Base-by-base conservation (phyloP, 441 rosid species). In the Arabidopsis hybrid region DNA sequence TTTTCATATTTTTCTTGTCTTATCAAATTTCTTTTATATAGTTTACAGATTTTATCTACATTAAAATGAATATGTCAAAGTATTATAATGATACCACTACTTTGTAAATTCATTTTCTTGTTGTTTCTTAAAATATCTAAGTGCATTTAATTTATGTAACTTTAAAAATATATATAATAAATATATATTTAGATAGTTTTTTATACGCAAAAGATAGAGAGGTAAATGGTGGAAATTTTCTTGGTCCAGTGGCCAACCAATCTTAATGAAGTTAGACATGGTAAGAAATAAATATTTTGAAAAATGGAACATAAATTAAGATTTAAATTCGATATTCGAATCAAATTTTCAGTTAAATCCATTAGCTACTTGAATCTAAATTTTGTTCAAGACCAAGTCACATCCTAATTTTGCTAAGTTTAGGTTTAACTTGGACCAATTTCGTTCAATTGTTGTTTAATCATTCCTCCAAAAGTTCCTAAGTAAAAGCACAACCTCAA, bases 391-490 rank as follows among this genome's bases (percentile, higher is more conserved):
- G 73, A 77, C 57, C 63, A 51, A 51, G 72, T 65, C 80, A 35
- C 66, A 31, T 58, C 34, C 67, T 71, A 71, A 51, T 71, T 76
- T 51, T 39, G 71, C 38, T 57, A 76, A 70, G 46, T 32, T 70
- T 58, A 47, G 42, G 39, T 42, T 39, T 18, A 71, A 50, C 14
- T 11, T 29, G 35, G 69, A 60, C 35, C 64, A 61, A 43, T 75
- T 52, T 38, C 56, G 31, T 60, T 67, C 64, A 74, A 39, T 13
- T 29, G 61, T 67, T 74, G 10, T 42, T 59, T 36, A 40, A 17
- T 32, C 12, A 60, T 52, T 60, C 78, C 78, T 60, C 40, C 73
- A 60, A 75, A 67, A 75, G 73, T 68, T 75, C 64, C 80, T 77
- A 65, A 65, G 1, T 58, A 63, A 42, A 65, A 50, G 80, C 80